A percentile compares a stretch with the other conserved stretches of the same genome.
Evolutionary conservation across 2,329 filamentous ascomycete genomes (phyloP).

Genomic region (Fonsecaea multimorphosa): DNA sequence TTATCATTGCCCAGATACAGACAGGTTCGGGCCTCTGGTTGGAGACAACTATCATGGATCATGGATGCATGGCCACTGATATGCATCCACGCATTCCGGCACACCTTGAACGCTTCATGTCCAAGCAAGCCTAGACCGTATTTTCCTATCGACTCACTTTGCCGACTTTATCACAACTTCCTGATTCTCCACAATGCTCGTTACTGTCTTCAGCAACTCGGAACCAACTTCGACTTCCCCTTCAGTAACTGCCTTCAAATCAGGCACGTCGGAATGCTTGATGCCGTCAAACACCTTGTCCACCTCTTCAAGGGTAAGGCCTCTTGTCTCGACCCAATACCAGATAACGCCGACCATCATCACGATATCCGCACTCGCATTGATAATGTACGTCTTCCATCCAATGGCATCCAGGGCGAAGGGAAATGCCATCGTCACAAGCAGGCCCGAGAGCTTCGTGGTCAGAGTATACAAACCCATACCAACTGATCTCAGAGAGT

Average conservation of each 20-base stretch:
- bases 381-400: slow-evolving; percentile 58
- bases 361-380: slow-evolving; percentile 53
- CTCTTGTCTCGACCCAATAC: slow-evolving; percentile 40
- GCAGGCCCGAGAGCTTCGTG: slow-evolving; percentile 40
- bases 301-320: slow-evolving; percentile 40
- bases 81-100: not conserved
- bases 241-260: slow-evolving; percentile 14
- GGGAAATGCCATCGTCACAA: slow-evolving; percentile 45
- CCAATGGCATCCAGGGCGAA: slow-evolving; percentile 53
- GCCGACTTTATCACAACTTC: slow-evolving; percentile 4
- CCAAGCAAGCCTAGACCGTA: not conserved
- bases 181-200: slow-evolving; percentile 1
- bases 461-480: slow-evolving; percentile 15
- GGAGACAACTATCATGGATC: not conserved
- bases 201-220: slow-evolving; percentile 19
- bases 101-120: not conserved
- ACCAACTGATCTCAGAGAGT: slow-evolving; percentile 42
- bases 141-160: not conserved
- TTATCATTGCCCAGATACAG: not conserved
- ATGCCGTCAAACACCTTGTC: slow-evolving; percentile 39
- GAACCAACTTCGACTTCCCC: slow-evolving; percentile 24
- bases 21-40: not conserved
- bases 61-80: not conserved
- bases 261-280: slow-evolving; percentile 32
- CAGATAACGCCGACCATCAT: slow-evolving; percentile 41